Percentiles rank a stretch among this genome's conserved stretches.
These are phyloP conservation scores for Asterochloris sp. DNA, from an alignment of 139 green algal genomes.

Conservation along the genomic window DNA sequence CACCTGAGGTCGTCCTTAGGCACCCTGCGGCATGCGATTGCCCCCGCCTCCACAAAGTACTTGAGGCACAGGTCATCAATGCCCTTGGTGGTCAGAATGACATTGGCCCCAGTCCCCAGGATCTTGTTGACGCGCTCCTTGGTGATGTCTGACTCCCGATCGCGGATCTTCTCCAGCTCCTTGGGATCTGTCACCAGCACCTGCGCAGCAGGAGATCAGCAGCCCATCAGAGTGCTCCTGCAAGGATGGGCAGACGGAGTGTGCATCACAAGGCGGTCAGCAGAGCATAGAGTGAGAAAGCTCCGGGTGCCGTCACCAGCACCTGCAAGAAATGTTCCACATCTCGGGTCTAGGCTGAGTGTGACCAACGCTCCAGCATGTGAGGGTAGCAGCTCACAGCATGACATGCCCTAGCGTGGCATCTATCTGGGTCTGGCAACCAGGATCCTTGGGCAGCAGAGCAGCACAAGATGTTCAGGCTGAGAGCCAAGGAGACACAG, in stretches of 20 bases:
- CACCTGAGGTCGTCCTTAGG: slow-evolving; percentile 94
- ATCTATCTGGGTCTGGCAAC: no score
- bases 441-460: no score
- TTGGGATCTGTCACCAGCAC: slow-evolving; percentile 92
- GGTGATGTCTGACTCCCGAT: slow-evolving; percentile 94
- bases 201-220: slow-evolving; percentile 11
- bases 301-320: no score
- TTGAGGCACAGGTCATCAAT: slow-evolving; percentile 99
- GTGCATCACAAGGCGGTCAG: no score
- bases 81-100: slow-evolving; percentile 98
- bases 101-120: slow-evolving; percentile 91
- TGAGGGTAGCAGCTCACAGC: no score
- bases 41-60: slow-evolving; percentile 98
- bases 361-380: no score
- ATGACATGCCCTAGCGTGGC: no score
- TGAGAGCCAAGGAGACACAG: no score
- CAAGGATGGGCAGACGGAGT: neutral
- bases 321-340: no score
- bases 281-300: no score
- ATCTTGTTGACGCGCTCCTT: slow-evolving; percentile 93
- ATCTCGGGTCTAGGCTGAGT: no score
- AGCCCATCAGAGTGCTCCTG: neutral
- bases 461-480: no score
- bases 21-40: slow-evolving; percentile 87
- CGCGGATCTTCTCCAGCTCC: slow-evolving; percentile 94